These are phyloP conservation scores for Trichoderma virens DNA, from an alignment of 495 filamentous ascomycete species.

Conservation along the genomic window DNA sequence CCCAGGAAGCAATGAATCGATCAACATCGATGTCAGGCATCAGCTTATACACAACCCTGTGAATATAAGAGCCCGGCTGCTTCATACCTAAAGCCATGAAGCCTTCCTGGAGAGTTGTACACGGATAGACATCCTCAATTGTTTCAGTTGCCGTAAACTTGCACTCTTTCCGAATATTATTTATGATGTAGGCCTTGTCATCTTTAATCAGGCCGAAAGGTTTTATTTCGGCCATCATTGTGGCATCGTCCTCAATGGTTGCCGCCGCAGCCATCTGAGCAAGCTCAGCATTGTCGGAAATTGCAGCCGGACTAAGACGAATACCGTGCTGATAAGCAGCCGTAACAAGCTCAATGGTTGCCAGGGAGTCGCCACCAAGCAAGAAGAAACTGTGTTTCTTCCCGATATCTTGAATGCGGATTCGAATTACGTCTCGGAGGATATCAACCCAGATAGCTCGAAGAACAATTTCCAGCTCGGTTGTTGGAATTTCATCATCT, in stretches of 20 bases:
- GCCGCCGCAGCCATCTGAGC: conserved; percentile 5
- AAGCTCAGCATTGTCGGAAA: background rate
- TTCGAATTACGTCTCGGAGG: conserved; percentile 16
- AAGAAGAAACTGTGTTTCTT: conserved; percentile 27
- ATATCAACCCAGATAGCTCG: conserved; percentile 17
- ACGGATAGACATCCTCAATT: conserved; percentile 28
- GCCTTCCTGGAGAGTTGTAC: conserved; percentile 48
- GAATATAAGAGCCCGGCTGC: conserved; percentile 33
- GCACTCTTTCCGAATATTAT: background rate
- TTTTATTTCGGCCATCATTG: background rate
- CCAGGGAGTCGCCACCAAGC: conserved; percentile 27
- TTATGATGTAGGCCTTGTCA: background rate
- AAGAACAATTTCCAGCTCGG: conserved; percentile 15
- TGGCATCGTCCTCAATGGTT: background rate
- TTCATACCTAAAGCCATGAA: conserved; percentile 38
- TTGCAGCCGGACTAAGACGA: background rate
- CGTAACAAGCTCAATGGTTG: conserved; percentile 1
- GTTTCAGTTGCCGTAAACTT: background rate
- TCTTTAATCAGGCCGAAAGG: background rate
- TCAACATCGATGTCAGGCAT: conserved; percentile 30
- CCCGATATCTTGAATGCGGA: conserved; percentile 16
- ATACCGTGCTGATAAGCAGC: conserved; percentile 6
- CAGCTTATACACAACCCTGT: conserved; percentile 36
- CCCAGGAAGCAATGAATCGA: conserved; percentile 42
- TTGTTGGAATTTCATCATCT: conserved; percentile 21